phyloP scores from a whole-genome alignment of 2,329 filamentous ascomycete genomes.

The Bipolaris victoriae region DNA sequence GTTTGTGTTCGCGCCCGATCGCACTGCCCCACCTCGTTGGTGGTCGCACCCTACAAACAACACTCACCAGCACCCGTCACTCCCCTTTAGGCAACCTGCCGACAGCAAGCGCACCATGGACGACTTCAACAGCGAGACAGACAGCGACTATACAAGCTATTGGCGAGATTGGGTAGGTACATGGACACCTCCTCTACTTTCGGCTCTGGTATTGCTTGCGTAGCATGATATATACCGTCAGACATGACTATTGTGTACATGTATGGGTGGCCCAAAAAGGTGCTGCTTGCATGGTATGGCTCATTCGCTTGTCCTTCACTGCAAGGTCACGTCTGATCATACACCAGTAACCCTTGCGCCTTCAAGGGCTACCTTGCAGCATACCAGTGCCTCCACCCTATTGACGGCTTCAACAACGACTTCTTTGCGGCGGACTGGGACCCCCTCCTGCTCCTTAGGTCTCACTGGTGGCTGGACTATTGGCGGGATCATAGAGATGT shows the following conservation, averaged over 20 bases:
- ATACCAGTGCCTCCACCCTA: constrained; percentile 9
- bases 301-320: not conserved
- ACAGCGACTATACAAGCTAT: constrained; percentile 99
- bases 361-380: constrained; percentile 11
- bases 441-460: constrained; percentile 7
- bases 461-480: constrained; percentile 13
- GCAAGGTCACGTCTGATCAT: constrained; percentile 7
- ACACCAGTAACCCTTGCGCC: constrained; percentile 11
- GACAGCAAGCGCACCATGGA: constrained; percentile 69
- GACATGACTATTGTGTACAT: constrained; percentile 4
- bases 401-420: constrained; percentile 3
- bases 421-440: constrained; percentile 7
- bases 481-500: constrained; percentile 2
- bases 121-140: constrained; percentile 95
- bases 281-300: constrained; percentile 14
- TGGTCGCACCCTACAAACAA: constrained; percentile 15
- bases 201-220: not conserved
- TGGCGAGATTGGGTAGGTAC: constrained; percentile 97
- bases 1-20: constrained; percentile 19
- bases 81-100: constrained; percentile 1
- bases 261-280: not conserved
- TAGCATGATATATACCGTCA: not conserved
- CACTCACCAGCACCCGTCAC: not conserved
- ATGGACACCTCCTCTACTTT: constrained; percentile 10
- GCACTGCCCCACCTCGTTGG: constrained; percentile 19